Percentiles rank a stretch among this genome's conserved stretches.
Evolutionary conservation across 805 yeast genomes (phyloP).

Genomic region (Saccharomycopsis sp.): DNA sequence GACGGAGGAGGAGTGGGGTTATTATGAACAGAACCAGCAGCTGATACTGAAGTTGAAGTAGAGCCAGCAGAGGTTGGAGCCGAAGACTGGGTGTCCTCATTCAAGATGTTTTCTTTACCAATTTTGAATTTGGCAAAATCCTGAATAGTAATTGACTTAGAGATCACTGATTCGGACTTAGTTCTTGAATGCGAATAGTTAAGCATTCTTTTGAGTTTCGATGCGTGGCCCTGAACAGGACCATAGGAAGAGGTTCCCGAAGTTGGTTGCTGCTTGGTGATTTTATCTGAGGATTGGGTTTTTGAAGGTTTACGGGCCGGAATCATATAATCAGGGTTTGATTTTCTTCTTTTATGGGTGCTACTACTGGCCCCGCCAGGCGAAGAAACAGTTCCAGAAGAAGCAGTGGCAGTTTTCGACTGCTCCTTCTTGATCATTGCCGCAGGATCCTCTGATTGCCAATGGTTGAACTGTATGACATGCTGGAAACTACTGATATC

Average conservation of each 20-base stretch:
- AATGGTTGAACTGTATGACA: conserved; percentile 50
- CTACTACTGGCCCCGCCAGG: background rate
- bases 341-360: conserved; percentile 10
- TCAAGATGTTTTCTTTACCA: conserved; percentile 6
- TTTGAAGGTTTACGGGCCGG: background rate
- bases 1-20: background rate
- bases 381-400: background rate
- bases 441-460: conserved; percentile 39
- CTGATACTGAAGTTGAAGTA: background rate
- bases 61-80: background rate
- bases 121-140: conserved; percentile 6
- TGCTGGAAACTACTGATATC: conserved; percentile 34
- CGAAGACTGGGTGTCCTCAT: background rate
- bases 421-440: conserved; percentile 13
- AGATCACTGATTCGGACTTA: conserved; percentile 2
- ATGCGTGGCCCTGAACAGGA: background rate
- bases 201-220: background rate
- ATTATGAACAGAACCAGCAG: background rate
- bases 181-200: conserved; percentile 11
- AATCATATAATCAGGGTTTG: conserved; percentile 11
- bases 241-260: background rate
- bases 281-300: background rate
- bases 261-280: background rate
- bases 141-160: conserved; percentile 2
- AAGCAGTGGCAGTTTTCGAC: background rate